Base-by-base conservation (phyloP, 495 filamentous ascomycete genomes). In the Neurospora cerealis region DNA sequence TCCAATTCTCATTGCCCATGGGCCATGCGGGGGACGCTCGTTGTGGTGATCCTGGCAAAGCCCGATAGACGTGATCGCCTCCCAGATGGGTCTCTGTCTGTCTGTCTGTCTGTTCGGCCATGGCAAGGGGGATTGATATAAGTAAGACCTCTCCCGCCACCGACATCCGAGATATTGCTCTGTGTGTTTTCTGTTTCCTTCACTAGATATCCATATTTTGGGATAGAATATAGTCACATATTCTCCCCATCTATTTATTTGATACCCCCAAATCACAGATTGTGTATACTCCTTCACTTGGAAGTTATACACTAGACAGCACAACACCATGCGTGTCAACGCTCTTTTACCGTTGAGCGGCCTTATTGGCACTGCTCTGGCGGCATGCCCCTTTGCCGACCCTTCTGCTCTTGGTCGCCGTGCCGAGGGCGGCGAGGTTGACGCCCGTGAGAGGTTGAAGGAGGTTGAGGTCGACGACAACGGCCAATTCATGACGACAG, bases 401-500 rank as follows among this genome's bases (percentile, higher is more conserved):
- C 79, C 82, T 15, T 75, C 74, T 69, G 77, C 75, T 46, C 76
- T 84, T 19, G 42, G 39, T 17, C 70, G 70, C 39, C 36, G 42
- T n/a, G 37, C 39, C 15, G 38, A 46, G 21, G 21, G 38, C 28
- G 28, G 21, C 39, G 36, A 71, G 24, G 15, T 28, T 32, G 17
- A 32, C 36, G 70, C 36, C 40, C 28, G 39, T 32, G 21, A 19
- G 17, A 32, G 70, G 34, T 37, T 41, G 21, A 40, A 37, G 38
- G 38, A 71, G 19, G 38, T 48, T 78, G 87, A 89, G 71, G 81
- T 93, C 40, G 85, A 92, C 70, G 92, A 95, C 81, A 84, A 83
- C 62, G 81, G 88, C 73, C 81, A 82, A 5, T 93, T 82, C 79
- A 81, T 93, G 77, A 93, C 92, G 0, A 88, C 88, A 66, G 92